Conservation (phyloP, 495 filamentous ascomycete genomes). For the Lineolata rhizophorae region DNA sequence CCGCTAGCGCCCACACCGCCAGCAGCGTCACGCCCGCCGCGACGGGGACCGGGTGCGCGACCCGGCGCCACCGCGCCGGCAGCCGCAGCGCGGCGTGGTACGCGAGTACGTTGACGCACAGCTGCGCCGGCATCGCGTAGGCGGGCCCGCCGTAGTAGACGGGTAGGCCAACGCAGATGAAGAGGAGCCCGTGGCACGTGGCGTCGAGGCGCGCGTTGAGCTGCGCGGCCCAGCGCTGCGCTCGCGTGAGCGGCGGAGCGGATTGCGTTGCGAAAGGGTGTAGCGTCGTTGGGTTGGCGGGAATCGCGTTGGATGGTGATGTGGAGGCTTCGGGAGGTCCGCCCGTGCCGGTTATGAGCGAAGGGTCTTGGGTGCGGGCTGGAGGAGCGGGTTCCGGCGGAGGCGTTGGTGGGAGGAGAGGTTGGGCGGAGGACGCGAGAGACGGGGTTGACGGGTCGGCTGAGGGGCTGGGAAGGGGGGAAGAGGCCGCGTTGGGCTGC, state of each 20-base stretch:
- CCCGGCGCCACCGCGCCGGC: slow-evolving; percentile 20
- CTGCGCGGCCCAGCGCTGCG: slow-evolving; percentile 23
- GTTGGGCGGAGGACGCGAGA: too few relatives aligned
- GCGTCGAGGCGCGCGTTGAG: slow-evolving; percentile 21
- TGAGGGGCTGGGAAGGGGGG: too few relatives aligned
- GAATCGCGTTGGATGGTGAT: too few relatives aligned
- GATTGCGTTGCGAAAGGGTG: slow-evolving; percentile 19
- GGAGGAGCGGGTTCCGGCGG: too few relatives aligned
- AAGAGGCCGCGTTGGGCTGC: too few relatives aligned
- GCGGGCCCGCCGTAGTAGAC: slow-evolving; percentile 24
- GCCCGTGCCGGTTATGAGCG: too few relatives aligned
- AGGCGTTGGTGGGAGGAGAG: too few relatives aligned
- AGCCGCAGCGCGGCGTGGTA: slow-evolving; percentile 26
- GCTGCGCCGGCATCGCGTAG: slow-evolving; percentile 32
- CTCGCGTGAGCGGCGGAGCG: slow-evolving; percentile 20
- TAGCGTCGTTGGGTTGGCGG: too few relatives aligned
- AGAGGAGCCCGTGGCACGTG: slow-evolving; percentile 18
- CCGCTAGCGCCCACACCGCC: slow-evolving; percentile 24
- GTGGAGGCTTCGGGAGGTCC: too few relatives aligned
- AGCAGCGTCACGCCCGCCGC: slow-evolving; percentile 24
- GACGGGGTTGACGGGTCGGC: too few relatives aligned
- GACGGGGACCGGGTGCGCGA: slow-evolving; percentile 30
- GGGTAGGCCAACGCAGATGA: slow-evolving; percentile 26
- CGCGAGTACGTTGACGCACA: slow-evolving; percentile 24
- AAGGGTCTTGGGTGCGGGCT: too few relatives aligned